Percentiles rank a stretch among this genome's conserved stretches.
These are phyloP conservation scores for Alternaria sp. DNA, from an alignment of 2,329 filamentous ascomycete genomes.

Conservation along the genomic window DNA sequence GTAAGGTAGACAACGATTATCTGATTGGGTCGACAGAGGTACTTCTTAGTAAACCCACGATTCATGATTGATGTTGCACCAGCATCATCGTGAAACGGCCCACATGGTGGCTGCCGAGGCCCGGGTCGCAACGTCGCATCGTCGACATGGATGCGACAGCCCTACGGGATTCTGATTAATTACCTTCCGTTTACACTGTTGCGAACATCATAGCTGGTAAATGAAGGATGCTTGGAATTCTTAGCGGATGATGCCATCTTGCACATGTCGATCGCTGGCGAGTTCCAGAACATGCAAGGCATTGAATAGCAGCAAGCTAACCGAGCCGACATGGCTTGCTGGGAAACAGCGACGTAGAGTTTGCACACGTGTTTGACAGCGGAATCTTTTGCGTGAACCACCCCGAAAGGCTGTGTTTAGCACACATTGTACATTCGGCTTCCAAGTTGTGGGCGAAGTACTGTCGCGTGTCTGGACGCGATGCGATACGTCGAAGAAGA, in stretches of 20 bases:
- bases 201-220: background rate
- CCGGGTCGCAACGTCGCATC: background rate
- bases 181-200: background rate
- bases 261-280: background rate
- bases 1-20: background rate
- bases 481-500: background rate
- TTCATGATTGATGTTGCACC: slow-evolving; percentile 2
- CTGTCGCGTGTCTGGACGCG: background rate
- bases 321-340: background rate
- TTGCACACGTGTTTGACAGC: too few relatives aligned
- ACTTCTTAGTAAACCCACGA: background rate
- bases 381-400: background rate
- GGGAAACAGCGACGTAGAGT: background rate
- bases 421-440: background rate
- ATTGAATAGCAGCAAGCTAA: too few relatives aligned
- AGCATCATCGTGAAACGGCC: slow-evolving; percentile 4
- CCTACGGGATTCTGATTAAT: background rate
- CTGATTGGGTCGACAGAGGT: background rate
- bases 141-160: slow-evolving; percentile 3
- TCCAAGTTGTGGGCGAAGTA: background rate
- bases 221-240: background rate
- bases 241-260: background rate
- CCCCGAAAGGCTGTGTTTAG: background rate
- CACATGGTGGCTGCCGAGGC: slow-evolving; percentile 5
- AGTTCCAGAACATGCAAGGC: background rate